A percentile compares a stretch with the other conserved stretches of the same genome.
Conservation (phyloP, 2,329 filamentous ascomycete genomes). For the Colletotrichum tabaci region DNA sequence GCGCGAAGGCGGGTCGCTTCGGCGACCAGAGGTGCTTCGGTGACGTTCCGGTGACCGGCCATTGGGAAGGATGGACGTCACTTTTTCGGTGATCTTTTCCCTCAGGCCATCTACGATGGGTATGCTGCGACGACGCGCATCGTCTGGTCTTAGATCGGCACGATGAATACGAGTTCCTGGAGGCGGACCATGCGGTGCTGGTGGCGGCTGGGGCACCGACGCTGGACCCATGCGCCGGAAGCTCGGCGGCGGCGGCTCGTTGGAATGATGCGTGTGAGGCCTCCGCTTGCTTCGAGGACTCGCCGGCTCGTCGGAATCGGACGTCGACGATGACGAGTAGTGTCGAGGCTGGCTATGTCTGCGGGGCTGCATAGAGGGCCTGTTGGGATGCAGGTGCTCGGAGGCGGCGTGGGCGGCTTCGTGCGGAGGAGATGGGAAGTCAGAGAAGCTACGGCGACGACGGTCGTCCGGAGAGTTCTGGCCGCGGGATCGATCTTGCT, state of each 20-base stretch:
- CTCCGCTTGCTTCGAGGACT: conserved; percentile 46
- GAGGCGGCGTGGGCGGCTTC: conserved; percentile 47
- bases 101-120: conserved; percentile 58
- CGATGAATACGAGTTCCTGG: conserved; percentile 51
- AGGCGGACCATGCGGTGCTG: conserved; percentile 45
- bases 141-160: conserved; percentile 53
- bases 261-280: conserved; percentile 43
- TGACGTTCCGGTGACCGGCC: conserved; percentile 53
- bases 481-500: conserved; percentile 51
- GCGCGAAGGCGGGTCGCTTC: conserved; percentile 44
- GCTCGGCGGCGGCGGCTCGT: conserved; percentile 48
- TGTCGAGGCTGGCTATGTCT: conserved; percentile 67
- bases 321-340: conserved; percentile 60
- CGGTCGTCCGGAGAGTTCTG: conserved; percentile 58
- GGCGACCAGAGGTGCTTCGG: conserved; percentile 53
- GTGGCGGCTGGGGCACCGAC: conserved; percentile 48
- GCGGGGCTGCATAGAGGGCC: conserved; percentile 52
- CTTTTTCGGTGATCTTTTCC: conserved; percentile 62
- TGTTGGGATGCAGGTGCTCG: conserved; percentile 55
- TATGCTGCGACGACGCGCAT: conserved; percentile 53
- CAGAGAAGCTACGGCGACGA: conserved; percentile 68
- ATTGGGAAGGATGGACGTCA: conserved; percentile 60
- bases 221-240: conserved; percentile 54
- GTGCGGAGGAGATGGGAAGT: conserved; percentile 59
- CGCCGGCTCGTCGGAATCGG: conserved; percentile 51